Evolutionary conservation across 1,139 yeast genomes (phyloP).

Genomic region (Geotrichum aggregatum): DNA sequence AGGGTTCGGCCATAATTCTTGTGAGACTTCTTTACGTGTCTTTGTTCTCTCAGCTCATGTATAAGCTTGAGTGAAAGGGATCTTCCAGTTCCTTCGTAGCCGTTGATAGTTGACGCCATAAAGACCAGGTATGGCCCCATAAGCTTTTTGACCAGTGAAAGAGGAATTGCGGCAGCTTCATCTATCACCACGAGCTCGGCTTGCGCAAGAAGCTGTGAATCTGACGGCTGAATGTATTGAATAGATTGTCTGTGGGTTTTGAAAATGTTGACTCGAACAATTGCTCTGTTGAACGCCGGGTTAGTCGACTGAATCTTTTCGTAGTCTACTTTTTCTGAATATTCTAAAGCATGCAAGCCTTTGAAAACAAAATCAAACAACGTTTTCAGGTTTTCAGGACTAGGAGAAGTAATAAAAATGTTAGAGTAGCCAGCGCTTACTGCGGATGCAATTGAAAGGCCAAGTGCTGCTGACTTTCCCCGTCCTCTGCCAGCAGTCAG

Average conservation of each 20-base stretch:
- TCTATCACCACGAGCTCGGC: conserved; percentile 94
- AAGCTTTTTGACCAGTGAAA: conserved; percentile 83
- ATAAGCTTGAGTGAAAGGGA: conserved; percentile 88
- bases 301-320: conserved; percentile 94
- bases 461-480: conserved; percentile 97
- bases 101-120: conserved; percentile 97
- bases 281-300: conserved; percentile 88
- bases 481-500: conserved; percentile 98
- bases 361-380: conserved; percentile 88
- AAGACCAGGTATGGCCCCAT: conserved; percentile 93
- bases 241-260: conserved; percentile 93
- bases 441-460: conserved; percentile 94
- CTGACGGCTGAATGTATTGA: conserved; percentile 90
- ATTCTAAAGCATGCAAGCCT: conserved; percentile 93
- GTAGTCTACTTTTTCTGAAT: conserved; percentile 88
- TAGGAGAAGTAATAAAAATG: conserved; percentile 93
- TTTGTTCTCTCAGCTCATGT: conserved; percentile 80
- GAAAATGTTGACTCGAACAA: conserved; percentile 91
- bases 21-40: conserved; percentile 44
- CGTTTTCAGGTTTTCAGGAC: conserved; percentile 94
- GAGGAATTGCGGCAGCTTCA: conserved; percentile 98
- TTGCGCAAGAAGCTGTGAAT: conserved; percentile 89
- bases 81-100: conserved; percentile 98
- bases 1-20: conserved; percentile 51
- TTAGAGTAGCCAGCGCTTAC: conserved; percentile 95